These are phyloP conservation scores for Macrophomina phaseolina DNA, from an alignment of 2,329 filamentous ascomycete genomes.

Conservation along the genomic window DNA sequence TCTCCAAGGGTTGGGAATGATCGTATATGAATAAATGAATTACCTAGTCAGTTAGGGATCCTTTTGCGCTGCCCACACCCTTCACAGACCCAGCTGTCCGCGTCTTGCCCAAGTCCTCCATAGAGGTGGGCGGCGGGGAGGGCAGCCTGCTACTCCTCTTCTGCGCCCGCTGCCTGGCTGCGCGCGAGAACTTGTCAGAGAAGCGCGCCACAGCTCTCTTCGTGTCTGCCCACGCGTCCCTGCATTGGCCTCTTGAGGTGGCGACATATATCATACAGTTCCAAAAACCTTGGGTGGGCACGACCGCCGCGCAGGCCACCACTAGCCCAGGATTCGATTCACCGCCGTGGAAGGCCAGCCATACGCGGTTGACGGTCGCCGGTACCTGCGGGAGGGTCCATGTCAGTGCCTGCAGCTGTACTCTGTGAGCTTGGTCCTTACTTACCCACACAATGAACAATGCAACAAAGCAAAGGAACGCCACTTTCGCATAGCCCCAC, in stretches of 20 bases:
- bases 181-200: neutral
- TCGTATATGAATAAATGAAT: too few species aligned
- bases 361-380: slow-evolving; percentile 81
- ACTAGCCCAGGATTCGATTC: slow-evolving; percentile 62
- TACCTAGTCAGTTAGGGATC: too few species aligned
- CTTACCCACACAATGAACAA: slow-evolving; percentile 71
- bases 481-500: slow-evolving; percentile 73
- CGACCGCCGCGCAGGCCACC: slow-evolving; percentile 72
- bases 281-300: slow-evolving; percentile 85
- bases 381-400: slow-evolving; percentile 49
- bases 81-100: neutral
- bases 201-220: neutral
- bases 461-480: slow-evolving; percentile 73
- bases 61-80: neutral
- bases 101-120: neutral
- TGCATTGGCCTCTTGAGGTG: slow-evolving; percentile 66
- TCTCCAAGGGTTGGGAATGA: too few species aligned
- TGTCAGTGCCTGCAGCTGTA: too few species aligned
- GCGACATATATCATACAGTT: slow-evolving; percentile 79
- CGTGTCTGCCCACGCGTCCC: slow-evolving; percentile 34
- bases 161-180: neutral
- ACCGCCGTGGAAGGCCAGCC: slow-evolving; percentile 65
- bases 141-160: neutral
- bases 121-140: neutral
- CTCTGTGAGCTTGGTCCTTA: too few species aligned